Percentiles rank a stretch among this genome's conserved stretches.
phyloP scores from a whole-genome alignment of 73 alveolate genomes.

The Uronychia setigera region DNA sequence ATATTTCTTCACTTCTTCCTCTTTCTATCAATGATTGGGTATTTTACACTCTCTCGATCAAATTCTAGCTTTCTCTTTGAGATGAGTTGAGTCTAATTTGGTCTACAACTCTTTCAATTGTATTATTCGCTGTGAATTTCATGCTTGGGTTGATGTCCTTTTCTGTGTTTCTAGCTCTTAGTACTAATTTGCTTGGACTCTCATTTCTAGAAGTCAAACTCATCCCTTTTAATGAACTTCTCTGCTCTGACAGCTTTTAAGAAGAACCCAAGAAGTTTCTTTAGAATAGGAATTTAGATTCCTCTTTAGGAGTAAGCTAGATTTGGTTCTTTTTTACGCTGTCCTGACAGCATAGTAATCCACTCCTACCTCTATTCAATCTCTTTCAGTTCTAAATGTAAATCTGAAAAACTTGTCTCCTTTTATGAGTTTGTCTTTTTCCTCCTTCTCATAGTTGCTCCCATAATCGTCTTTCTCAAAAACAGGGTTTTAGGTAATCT shows the following conservation, averaged over 20 bases:
- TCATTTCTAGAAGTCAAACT: not conserved
- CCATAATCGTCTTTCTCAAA: not conserved
- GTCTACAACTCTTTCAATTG: not conserved
- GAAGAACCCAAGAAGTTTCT: no score
- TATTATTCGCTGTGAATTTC: not conserved
- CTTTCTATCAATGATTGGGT: not conserved
- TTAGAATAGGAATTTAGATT: not conserved
- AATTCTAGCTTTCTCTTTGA: not conserved
- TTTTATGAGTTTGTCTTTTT: not conserved
- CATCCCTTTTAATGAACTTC: not conserved
- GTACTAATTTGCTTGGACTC: not conserved
- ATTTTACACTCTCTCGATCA: not conserved
- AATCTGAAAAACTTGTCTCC: not conserved
- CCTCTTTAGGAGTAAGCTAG: not conserved
- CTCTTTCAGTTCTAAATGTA: not conserved
- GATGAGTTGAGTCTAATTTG: not conserved
- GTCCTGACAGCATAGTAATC: not conserved
- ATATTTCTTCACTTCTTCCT: not conserved
- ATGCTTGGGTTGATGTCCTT: not conserved
- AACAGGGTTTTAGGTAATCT: not conserved
- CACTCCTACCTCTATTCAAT: not conserved
- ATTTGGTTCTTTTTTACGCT: not conserved
- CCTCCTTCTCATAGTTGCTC: not conserved
- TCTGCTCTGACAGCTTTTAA: no score
- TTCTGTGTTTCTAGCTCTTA: not conserved